Conservation (phyloP, 257 asterid species). For the Capsicum pubescens region DNA sequence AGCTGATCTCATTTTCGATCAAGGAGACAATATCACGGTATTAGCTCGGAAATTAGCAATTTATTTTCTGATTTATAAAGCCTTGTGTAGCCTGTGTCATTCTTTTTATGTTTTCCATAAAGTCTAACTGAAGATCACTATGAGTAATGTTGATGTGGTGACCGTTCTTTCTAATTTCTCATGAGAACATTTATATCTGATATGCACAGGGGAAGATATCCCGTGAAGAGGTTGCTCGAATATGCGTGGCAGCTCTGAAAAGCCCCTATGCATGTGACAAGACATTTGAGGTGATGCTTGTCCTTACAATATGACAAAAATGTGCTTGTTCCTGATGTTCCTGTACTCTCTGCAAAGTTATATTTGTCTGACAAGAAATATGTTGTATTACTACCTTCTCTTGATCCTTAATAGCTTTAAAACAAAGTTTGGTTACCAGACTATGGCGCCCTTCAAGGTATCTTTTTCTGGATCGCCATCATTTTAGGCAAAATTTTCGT, state of each 20-base stretch:
- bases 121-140: neutral
- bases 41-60: neutral
- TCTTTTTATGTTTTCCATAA: neutral
- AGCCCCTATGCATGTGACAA: constrained; percentile 90
- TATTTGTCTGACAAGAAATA: neutral
- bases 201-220: constrained; percentile 80
- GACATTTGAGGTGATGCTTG: constrained; percentile 76
- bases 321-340: neutral
- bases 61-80: neutral
- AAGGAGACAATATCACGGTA: constrained; percentile 97
- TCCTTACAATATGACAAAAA: neutral
- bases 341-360: neutral
- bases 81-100: constrained; percentile 10
- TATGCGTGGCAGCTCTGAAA: constrained; percentile 85
- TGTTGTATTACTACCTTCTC: neutral
- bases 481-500: neutral
- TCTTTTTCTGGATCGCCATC: neutral
- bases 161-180: neutral
- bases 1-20: constrained; percentile 93
- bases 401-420: neutral
- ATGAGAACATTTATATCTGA: neutral
- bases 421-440: neutral
- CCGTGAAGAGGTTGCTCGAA: constrained; percentile 89
- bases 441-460: neutral
- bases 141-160: neutral